These are phyloP conservation scores for Melampsora americana DNA, from an alignment of 1,284 basidiomycete genomes.

Conservation along the genomic window DNA sequence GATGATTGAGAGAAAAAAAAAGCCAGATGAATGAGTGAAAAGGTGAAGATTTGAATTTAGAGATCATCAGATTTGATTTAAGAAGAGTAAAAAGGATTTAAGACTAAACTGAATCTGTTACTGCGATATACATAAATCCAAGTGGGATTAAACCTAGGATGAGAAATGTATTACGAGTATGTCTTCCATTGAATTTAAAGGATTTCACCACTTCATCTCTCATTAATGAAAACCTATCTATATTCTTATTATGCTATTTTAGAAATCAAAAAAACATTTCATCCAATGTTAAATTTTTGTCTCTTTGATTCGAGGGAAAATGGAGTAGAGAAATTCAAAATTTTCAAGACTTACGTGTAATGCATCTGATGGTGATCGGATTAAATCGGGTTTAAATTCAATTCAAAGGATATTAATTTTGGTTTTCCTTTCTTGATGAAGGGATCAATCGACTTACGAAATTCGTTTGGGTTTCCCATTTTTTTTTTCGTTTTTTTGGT, in stretches of 20 bases:
- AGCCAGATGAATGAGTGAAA: not conserved
- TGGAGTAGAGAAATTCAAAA: too few species aligned
- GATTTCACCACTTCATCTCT: constrained; percentile 34
- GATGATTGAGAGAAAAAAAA: not conserved
- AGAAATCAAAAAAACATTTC: too few species aligned
- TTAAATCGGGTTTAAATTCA: too few species aligned
- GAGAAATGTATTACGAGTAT: constrained; percentile 45
- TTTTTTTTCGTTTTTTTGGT: too few species aligned
- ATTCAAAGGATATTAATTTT: too few species aligned
- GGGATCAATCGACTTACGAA: too few species aligned
- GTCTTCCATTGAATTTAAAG: constrained; percentile 25
- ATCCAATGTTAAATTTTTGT: too few species aligned
- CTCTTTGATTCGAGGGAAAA: too few species aligned
- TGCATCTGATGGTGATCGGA: too few species aligned
- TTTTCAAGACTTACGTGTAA: too few species aligned
- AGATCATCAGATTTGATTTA: not conserved
- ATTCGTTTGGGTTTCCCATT: too few species aligned
- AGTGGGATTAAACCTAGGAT: constrained; percentile 41
- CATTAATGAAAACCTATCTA: constrained; percentile 43
- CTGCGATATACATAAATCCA: constrained; percentile 25
- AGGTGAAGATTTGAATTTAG: not conserved
- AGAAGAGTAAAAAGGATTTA: not conserved
- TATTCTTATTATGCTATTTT: constrained; percentile 27
- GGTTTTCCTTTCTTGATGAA: too few species aligned
- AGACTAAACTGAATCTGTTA: constrained; percentile 37